Percentiles rank a stretch among this genome's conserved stretches.
Evolutionary conservation across 2,329 filamentous ascomycete genomes (phyloP).

Genomic region (Aspergillus thermomutatus): DNA sequence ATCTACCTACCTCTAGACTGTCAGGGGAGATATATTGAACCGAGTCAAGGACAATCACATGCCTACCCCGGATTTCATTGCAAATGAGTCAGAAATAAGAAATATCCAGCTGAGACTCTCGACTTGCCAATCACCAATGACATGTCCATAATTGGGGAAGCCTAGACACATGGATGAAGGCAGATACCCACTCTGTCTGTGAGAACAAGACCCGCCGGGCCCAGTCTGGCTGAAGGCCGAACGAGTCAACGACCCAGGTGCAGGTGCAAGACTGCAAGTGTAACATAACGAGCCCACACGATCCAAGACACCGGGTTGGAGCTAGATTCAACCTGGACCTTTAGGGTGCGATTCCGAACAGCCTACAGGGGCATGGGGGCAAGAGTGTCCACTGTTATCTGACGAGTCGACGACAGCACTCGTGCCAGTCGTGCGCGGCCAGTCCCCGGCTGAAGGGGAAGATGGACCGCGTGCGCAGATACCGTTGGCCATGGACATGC

Average conservation of each 20-base stretch:
- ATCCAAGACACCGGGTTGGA: background rate
- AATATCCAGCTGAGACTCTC: background rate
- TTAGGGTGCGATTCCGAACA: background rate
- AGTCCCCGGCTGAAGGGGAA: background rate
- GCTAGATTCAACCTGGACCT: background rate
- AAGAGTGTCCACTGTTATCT: background rate
- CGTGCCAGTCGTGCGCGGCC: too few relatives aligned
- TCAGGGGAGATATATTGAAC: background rate
- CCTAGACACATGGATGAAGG: background rate
- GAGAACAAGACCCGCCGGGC: conserved; percentile 2
- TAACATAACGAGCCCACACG: background rate
- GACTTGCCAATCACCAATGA: background rate
- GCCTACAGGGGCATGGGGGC: background rate
- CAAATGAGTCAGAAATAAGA: background rate
- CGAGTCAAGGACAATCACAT: background rate
- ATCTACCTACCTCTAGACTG: background rate
- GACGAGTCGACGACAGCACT: background rate
- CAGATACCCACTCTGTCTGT: background rate
- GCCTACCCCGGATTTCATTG: background rate
- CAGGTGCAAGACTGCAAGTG: background rate
- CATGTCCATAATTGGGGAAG: background rate
- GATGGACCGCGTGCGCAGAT: background rate
- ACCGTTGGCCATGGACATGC: background rate
- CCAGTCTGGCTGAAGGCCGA: background rate
- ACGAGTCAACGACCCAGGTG: background rate